Percentiles rank a stretch among this genome's conserved stretches.
Evolutionary conservation across 768 basidiomycete genomes (phyloP).

Genomic region (Xerocomus spinulosus): DNA sequence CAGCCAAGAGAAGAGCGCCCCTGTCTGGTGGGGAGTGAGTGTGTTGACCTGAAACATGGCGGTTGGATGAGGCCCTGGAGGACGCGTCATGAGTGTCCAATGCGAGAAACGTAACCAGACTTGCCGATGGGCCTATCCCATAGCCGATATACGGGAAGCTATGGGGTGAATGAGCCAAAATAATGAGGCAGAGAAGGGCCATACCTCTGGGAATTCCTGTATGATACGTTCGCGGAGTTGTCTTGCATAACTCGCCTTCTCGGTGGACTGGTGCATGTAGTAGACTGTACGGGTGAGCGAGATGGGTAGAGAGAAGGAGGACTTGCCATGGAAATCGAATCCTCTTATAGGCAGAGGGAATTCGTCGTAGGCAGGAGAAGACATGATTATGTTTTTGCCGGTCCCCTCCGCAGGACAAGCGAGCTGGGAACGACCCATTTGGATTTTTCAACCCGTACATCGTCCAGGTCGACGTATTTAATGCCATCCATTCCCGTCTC

Average conservation of each 20-base stretch:
- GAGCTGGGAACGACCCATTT: too few relatives aligned
- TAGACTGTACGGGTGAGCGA: slow-evolving; percentile 44
- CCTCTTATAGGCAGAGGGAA: slow-evolving; percentile 62
- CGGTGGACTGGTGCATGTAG: slow-evolving; percentile 45
- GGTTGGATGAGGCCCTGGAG: slow-evolving; percentile 59
- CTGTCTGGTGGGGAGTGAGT: slow-evolving; percentile 63
- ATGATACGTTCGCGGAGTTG: slow-evolving; percentile 56
- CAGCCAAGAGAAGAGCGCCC: slow-evolving; percentile 64
- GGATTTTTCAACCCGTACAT: background rate
- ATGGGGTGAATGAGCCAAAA: background rate
- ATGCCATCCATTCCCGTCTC: slow-evolving; percentile 35
- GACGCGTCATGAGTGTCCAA: background rate
- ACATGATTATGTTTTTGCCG: too few relatives aligned
- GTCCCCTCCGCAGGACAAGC: too few relatives aligned
- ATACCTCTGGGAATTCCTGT: slow-evolving; percentile 68
- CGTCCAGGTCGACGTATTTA: background rate
- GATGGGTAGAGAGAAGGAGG: fast-evolving
- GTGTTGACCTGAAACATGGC: slow-evolving; percentile 73
- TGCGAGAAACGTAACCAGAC: slow-evolving; percentile 6
- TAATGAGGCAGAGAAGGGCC: background rate
- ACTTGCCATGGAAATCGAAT: slow-evolving; percentile 71
- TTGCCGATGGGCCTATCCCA: slow-evolving; percentile 61
- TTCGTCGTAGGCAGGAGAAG: slow-evolving; percentile 48
- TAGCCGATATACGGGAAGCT: slow-evolving; percentile 60
- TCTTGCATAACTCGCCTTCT: slow-evolving; percentile 45